Base-by-base conservation (phyloP, 306 rosid species). In the Macrotyloma uniflorum region DNA sequence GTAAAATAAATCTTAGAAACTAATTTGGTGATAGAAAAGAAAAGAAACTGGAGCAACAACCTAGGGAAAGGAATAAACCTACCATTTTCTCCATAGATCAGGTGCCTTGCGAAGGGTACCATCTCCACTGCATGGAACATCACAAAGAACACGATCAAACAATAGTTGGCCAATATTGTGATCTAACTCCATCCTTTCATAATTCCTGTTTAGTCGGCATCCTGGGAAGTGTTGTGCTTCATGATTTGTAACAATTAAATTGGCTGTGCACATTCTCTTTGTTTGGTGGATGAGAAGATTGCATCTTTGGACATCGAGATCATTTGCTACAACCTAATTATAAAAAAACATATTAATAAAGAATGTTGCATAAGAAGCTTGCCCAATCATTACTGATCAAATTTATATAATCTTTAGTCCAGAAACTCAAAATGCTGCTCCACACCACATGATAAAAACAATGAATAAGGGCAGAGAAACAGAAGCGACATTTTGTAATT, bases 91-190 rank as follows among this genome's bases (percentile, higher is more conserved):
- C 99, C 99, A 96, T 58, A 96, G 85, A 84, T 96, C 99, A 65
- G 99, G 99, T 84, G 99, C 99, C 91, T 96, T 96, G 45, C 99
- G 98, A 83, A 96, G 99, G 16, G 99, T 96, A 69, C 99, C 99
- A 74, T 96, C 99, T 66, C 99, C 99, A 75, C 99, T 96, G 71
- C 99, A 96, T 1, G 99, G 99, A 72, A 96, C 99, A 83, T 96
- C 99, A 75, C 99, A 96, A 72, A 96, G 83, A 70, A 96, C 97
- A 43, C 99, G 97, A 70, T 96, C 98, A 82, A 96, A 96, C 72
- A 84, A 53, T 67, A 96, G 94, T 83, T 93, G 96, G 65, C 75
- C 63, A 54, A 88, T 65, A 8, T 35, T 62, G 53, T 74, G 75
- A 66, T 86, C 89, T 53, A 53, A 64, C 73, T 87, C 85, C 61